Conservation (phyloP, 352 stramenopile species). For the Pythium monospermum region DNA sequence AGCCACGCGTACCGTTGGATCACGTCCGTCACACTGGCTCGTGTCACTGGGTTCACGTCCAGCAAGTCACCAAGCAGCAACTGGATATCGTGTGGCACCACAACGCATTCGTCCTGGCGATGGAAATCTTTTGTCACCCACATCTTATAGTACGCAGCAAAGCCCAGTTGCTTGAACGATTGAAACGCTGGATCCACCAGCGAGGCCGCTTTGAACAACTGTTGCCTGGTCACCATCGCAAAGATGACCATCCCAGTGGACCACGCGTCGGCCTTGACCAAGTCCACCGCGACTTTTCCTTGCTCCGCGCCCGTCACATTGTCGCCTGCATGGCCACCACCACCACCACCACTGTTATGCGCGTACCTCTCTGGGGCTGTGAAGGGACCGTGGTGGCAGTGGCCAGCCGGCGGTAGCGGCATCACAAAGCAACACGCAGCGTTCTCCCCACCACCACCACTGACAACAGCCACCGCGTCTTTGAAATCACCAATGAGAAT, state of each 20-base stretch:
- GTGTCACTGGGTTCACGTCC: slow-evolving; percentile 4
- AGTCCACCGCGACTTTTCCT: slow-evolving; percentile 6
- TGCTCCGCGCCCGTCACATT: background rate
- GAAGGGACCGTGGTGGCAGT: slow-evolving; percentile 9
- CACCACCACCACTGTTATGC: no score
- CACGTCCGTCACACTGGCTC: background rate
- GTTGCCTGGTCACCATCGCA: slow-evolving; percentile 10
- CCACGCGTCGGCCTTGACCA: slow-evolving; percentile 22
- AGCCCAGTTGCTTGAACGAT: slow-evolving; percentile 4
- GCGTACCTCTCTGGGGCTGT: slow-evolving; percentile 18
- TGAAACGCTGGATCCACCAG: background rate
- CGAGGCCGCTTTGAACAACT: slow-evolving; percentile 3
- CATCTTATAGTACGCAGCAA: slow-evolving; percentile 6
- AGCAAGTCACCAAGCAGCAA: slow-evolving; percentile 6
- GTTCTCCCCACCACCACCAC: no score
- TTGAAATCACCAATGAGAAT: slow-evolving; percentile 22
- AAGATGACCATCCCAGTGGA: slow-evolving; percentile 24
- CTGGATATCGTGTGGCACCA: slow-evolving; percentile 10
- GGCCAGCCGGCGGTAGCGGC: no score
- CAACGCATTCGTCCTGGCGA: background rate
- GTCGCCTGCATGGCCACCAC: no score
- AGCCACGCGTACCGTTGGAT: slow-evolving; percentile 9
- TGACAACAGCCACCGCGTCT: slow-evolving; percentile 7
- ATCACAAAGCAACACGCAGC: no score
- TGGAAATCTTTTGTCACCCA: background rate